Conservation (phyloP, 306 rosid genomes). For the Cucumis melo region DNA sequence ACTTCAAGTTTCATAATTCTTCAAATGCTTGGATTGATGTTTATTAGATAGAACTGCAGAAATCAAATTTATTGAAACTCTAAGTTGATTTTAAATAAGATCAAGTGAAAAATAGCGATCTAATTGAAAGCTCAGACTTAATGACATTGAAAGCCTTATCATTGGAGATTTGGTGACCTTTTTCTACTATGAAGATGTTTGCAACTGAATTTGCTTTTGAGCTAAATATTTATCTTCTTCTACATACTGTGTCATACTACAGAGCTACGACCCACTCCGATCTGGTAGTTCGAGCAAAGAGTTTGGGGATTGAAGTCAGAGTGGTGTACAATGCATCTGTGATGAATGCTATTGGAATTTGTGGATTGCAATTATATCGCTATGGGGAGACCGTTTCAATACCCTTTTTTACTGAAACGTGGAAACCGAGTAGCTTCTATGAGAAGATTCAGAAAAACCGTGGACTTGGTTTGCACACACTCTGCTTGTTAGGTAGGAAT, state of each 20-base stretch:
- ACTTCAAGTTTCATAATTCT: no score
- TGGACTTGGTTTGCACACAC: conserved; percentile 30
- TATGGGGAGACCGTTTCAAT: conserved; percentile 79
- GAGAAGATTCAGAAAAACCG: conserved; percentile 66
- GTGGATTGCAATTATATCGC: conserved; percentile 79
- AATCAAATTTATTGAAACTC: no score
- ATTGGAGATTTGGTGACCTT: neutral
- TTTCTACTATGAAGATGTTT: neutral
- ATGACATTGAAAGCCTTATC: neutral
- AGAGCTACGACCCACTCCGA: conserved; percentile 82
- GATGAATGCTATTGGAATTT: conserved; percentile 79
- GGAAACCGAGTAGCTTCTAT: conserved; percentile 91
- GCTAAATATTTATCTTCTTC: neutral
- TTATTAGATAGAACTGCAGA: no score
- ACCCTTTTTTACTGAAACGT: conserved; percentile 66
- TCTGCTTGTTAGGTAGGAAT: conserved; percentile 44
- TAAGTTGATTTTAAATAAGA: no score
- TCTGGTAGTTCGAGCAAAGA: conserved; percentile 82
- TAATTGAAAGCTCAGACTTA: neutral
- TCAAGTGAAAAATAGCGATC: no score
- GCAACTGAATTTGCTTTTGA: neutral
- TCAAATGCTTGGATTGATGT: no score
- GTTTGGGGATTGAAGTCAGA: conserved; percentile 51
- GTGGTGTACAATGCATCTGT: conserved; percentile 73
- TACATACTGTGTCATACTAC: neutral